Percentiles rank a stretch among this genome's conserved stretches.
phyloP scores from a whole-genome alignment of 2,329 filamentous ascomycete species.

The Metarhizium sp. region DNA sequence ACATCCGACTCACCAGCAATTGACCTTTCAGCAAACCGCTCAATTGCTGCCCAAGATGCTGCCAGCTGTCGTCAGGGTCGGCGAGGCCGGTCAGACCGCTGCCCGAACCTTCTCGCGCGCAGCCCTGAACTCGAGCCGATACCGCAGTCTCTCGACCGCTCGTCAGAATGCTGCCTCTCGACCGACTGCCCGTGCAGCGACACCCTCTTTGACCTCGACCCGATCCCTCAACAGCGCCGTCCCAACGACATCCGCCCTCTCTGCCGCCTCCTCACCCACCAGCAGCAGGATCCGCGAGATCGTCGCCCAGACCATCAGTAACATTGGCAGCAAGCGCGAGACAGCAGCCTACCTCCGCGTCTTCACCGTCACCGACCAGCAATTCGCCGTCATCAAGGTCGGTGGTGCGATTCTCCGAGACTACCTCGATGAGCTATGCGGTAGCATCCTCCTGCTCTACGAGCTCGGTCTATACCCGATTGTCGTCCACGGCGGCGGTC shows the following conservation, averaged over 20 bases:
- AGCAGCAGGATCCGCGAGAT: slow-evolving; percentile 24
- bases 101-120: no score
- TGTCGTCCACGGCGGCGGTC: slow-evolving; percentile 89
- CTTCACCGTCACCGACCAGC: slow-evolving; percentile 92
- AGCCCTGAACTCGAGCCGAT: no score
- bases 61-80: no score
- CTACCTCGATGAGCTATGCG: slow-evolving; percentile 83
- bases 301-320: slow-evolving; percentile 61
- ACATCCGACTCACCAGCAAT: no score
- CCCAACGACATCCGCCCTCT: background rate
- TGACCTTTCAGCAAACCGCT: no score
- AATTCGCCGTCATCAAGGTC: slow-evolving; percentile 97
- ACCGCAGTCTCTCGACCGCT: no score
- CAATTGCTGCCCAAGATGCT: no score
- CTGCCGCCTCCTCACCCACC: background rate
- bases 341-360: slow-evolving; percentile 93
- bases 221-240: background rate
- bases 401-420: slow-evolving; percentile 94
- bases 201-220: background rate
- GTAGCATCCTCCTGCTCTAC: slow-evolving; percentile 82
- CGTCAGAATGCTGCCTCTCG: no score
- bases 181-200: no score
- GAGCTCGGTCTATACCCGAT: slow-evolving; percentile 92
- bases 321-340: slow-evolving; percentile 92
- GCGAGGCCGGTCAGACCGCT: no score